A percentile compares a stretch with the other conserved stretches of the same genome.
These are phyloP conservation scores for Dissophora globulifera DNA, from an alignment of 192 early-diverging fungal genomes.

Conservation along the genomic window DNA sequence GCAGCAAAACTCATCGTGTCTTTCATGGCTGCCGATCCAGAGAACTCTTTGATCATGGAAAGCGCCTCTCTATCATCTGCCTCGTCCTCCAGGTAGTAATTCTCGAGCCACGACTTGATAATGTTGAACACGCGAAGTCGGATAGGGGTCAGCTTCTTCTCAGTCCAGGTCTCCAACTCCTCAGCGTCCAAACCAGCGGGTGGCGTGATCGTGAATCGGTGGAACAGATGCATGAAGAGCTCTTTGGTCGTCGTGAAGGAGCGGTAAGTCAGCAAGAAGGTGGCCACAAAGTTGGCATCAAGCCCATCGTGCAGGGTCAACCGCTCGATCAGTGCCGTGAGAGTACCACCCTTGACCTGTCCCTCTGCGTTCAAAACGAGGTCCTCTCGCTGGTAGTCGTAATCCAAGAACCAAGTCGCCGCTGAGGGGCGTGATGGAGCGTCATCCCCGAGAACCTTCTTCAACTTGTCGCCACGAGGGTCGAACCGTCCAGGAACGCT, in stretches of 20 bases:
- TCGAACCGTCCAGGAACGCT: conserved; percentile 28
- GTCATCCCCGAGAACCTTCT: conserved; percentile 68
- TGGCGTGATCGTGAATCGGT: conserved; percentile 77
- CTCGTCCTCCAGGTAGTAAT: conserved; percentile 82
- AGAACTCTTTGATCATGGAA: conserved; percentile 73
- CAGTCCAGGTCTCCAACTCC: conserved; percentile 83
- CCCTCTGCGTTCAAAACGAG: conserved; percentile 74
- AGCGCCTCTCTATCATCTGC: conserved; percentile 66
- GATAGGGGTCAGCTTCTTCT: conserved; percentile 87
- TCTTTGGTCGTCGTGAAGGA: conserved; percentile 86
- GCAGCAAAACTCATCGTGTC: conserved; percentile 69
- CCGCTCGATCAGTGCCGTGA: conserved; percentile 76
- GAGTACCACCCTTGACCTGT: conserved; percentile 75
- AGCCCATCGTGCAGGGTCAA: conserved; percentile 75
- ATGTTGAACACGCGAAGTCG: conserved; percentile 92
- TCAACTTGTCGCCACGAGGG: conserved; percentile 57
- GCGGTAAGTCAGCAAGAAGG: conserved; percentile 92
- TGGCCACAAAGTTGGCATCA: conserved; percentile 84
- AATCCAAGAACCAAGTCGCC: conserved; percentile 62
- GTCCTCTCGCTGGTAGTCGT: conserved; percentile 67
- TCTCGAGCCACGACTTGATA: conserved; percentile 93
- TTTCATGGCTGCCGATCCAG: conserved; percentile 70
- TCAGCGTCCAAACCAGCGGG: conserved; percentile 70
- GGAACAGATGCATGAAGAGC: conserved; percentile 80
- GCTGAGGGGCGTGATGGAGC: conserved; percentile 44